A percentile compares a stretch with the other conserved stretches of the same genome.
These are phyloP conservation scores for Starmerella vaccinii DNA, from an alignment of 805 yeast species.

Conservation along the genomic window DNA sequence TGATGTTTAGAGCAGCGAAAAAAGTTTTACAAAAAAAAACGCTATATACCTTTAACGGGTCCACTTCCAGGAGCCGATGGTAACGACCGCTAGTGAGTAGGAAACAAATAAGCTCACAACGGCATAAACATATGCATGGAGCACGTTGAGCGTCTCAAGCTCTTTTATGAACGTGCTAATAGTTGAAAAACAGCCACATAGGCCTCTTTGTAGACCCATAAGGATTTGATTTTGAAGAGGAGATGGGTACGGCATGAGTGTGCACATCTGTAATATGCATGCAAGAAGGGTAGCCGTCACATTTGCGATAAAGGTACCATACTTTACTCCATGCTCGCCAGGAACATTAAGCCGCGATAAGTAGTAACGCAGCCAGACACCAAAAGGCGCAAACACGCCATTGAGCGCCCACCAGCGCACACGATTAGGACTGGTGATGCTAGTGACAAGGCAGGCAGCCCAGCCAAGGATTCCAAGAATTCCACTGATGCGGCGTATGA, in stretches of 20 bases:
- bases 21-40: not conserved
- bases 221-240: conserved; percentile 38
- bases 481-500: conserved; percentile 14
- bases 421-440: conserved; percentile 35
- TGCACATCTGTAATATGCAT: conserved; percentile 35
- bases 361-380: conserved; percentile 49
- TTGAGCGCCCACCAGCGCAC: conserved; percentile 57
- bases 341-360: conserved; percentile 42
- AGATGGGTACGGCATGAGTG: conserved; percentile 37
- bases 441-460: conserved; percentile 37
- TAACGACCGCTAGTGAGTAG: conserved; percentile 44
- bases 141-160: conserved; percentile 34
- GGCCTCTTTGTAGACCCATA: conserved; percentile 50
- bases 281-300: conserved; percentile 38
- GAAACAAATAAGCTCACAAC: conserved; percentile 38
- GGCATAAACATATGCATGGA: conserved; percentile 44
- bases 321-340: conserved; percentile 32
- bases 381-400: conserved; percentile 61
- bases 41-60: conserved; percentile 23
- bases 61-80: conserved; percentile 69
- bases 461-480: conserved; percentile 30
- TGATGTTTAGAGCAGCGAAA: not conserved
- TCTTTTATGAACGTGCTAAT: conserved; percentile 72
- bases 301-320: conserved; percentile 46
- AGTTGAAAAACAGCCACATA: conserved; percentile 63